Percentiles rank a stretch among this genome's conserved stretches.
Evolutionary conservation across 129 eudicot genomes (phyloP).

Genomic region (Kitagawia praeruptora): DNA sequence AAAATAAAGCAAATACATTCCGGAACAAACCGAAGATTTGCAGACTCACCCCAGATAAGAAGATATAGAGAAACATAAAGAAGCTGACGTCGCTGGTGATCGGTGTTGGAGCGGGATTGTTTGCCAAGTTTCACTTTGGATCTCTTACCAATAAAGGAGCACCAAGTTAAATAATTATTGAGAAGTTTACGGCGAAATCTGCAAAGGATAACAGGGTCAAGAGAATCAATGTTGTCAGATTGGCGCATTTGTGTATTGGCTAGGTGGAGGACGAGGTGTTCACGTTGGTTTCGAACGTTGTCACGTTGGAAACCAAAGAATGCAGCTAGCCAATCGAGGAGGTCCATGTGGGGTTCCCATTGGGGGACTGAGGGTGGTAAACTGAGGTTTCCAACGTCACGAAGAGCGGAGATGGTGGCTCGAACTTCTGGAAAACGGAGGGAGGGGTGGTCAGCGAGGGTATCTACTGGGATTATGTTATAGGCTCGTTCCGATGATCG

Average conservation of each 20-base stretch:
- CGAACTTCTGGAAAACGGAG: conserved; percentile 82
- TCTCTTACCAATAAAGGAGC: conserved; percentile 48
- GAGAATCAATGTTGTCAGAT: conserved; percentile 60
- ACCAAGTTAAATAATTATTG: conserved; percentile 57
- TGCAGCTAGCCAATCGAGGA: conserved; percentile 74
- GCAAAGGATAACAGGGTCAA: conserved; percentile 54
- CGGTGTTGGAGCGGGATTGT: conserved; percentile 6
- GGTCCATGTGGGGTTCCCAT: conserved; percentile 62
- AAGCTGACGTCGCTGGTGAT: conserved; percentile 50
- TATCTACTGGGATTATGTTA: conserved; percentile 81
- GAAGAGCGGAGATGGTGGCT: conserved; percentile 77
- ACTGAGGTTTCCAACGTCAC: conserved; percentile 72
- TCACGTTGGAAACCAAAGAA: conserved; percentile 78
- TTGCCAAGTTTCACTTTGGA: conserved; percentile 35
- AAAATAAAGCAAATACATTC: conserved; percentile 67
- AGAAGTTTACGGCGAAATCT: conserved; percentile 52
- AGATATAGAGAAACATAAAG: conserved; percentile 58
- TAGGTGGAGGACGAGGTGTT: conserved; percentile 71
- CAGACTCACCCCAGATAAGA: conserved; percentile 91
- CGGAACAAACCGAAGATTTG: conserved; percentile 63
- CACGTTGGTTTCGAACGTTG: conserved; percentile 65
- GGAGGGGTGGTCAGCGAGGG: conserved; percentile 85
- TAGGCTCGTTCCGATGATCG: conserved; percentile 16
- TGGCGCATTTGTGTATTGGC: conserved; percentile 84
- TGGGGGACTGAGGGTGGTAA: conserved; percentile 43